Evolutionary conservation across 495 filamentous ascomycete genomes (phyloP).

Genomic region (Daldinia grandis): DNA sequence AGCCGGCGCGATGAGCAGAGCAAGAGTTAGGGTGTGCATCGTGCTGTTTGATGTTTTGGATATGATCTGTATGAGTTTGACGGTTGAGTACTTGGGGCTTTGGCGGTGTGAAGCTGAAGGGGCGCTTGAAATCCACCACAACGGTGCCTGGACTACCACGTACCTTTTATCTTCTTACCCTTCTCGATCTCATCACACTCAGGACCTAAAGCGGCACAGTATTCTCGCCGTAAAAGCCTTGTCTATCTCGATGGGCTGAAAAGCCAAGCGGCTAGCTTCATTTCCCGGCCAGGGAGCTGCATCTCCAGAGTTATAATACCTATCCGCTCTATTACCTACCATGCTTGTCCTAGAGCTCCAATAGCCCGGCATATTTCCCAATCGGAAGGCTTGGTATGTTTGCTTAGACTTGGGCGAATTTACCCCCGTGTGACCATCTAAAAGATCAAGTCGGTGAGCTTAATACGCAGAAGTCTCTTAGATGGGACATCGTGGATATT

Average conservation of each 20-base stretch:
- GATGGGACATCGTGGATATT: constrained; percentile 3
- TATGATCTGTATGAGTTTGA: background rate
- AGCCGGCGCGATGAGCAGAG: constrained; percentile 27
- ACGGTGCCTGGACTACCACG: background rate
- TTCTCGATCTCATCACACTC: constrained; percentile 17
- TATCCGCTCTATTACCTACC: constrained; percentile 23
- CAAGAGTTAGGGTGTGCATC: constrained; percentile 31
- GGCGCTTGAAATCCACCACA: background rate
- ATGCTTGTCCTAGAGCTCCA: constrained; percentile 14
- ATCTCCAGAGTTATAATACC: constrained; percentile 15
- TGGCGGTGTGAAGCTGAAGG: background rate
- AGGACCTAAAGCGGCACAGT: constrained; percentile 1
- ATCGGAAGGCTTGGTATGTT: constrained; percentile 11
- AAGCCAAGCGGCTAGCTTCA: constrained; percentile 29
- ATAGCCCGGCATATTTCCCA: constrained; percentile 7
- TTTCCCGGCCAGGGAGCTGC: constrained; percentile 21
- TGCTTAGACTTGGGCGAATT: constrained; percentile 13
- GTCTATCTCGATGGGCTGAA: constrained; percentile 27
- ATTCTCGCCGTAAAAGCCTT: constrained; percentile 8
- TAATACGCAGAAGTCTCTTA: constrained; percentile 14
- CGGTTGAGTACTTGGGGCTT: background rate
- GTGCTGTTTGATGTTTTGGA: constrained; percentile 5
- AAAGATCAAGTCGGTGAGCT: constrained; percentile 12
- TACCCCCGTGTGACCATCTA: constrained; percentile 25
- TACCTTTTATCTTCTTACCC: constrained; percentile 29